Evolutionary conservation across 2,329 filamentous ascomycete genomes (phyloP), one percentile per base, ranked within the genome.

Genomic region (Diaporthe australafricana): DNA sequence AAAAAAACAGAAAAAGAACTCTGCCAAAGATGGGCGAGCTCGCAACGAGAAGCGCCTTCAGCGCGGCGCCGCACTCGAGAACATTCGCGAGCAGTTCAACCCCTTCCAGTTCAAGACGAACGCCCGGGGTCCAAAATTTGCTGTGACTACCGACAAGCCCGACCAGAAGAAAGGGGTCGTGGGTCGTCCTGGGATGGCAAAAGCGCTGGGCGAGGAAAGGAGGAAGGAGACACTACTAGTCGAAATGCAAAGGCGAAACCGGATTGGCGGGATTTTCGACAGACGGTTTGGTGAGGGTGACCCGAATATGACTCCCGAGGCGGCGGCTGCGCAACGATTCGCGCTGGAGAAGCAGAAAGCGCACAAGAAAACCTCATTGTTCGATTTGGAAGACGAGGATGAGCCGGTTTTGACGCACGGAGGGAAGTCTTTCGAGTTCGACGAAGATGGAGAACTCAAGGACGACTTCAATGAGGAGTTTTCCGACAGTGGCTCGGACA

Each of bases 241-340:
- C 45, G 96, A 98, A 79, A 93, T 98, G 88, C 93, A 97, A 79
- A 89, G 91, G 73, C 90, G 94, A 48, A 95, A 97, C 81, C 98
- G 98, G 82, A 92, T 96, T 25, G 96, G 96, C 75, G 96, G 95
- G 5, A 94, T 99, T 74, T 83, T 98, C 68, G 96, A 99, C 87
- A 90, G 94, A 78, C 92, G 96, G 77, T 98, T 99, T 78, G 96
- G 97, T 82, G 97, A 99, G 85, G 93, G 97, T 78, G 95, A 99
- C 80, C 94, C 95, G 14, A 93, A 91, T 16, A 96, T 99, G 94
- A 94, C 94, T 3, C 92, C 95, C 2, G 96, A 99, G 79, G 94
- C 98, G 79, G 93, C 93, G 80, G 96, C 96, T 84, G 89, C 96
- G 75, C 94, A 98, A 82, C 89, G 96, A 79, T 99, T 97, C 79